Evolutionary conservation across 352 stramenopile genomes (phyloP).

Genomic region (Plasmopara muralis): DNA sequence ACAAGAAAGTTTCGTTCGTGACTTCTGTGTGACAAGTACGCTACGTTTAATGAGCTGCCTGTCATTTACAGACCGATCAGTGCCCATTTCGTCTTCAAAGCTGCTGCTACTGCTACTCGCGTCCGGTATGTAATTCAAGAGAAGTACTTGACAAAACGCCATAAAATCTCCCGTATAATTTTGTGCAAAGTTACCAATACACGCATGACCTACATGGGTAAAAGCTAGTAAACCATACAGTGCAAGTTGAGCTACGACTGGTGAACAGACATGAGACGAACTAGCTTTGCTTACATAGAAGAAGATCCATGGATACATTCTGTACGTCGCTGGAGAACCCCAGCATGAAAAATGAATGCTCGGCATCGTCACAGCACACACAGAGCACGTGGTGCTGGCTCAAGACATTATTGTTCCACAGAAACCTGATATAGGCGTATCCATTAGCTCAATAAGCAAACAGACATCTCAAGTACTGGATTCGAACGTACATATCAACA

Average conservation of each 20-base stretch:
- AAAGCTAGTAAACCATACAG: conserved; percentile 27
- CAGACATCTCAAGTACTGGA: not conserved
- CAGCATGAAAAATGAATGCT: conserved; percentile 48
- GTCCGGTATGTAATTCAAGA: conserved; percentile 36
- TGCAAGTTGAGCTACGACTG: conserved; percentile 1
- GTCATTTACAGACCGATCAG: conserved; percentile 6
- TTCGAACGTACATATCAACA: conserved; percentile 35
- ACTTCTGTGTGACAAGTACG: conserved; percentile 40
- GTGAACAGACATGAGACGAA: not conserved
- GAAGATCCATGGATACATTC: conserved; percentile 30
- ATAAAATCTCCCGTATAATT: not conserved
- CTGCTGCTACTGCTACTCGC: not conserved
- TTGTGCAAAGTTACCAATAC: conserved; percentile 28
- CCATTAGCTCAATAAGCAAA: conserved; percentile 1
- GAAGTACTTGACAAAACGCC: conserved; percentile 23
- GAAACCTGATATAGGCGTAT: conserved; percentile 12
- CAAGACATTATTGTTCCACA: conserved; percentile 17
- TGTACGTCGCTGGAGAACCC: conserved; percentile 28
- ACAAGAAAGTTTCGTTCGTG: conserved; percentile 27
- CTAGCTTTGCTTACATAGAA: conserved; percentile 32
- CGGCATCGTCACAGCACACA: conserved; percentile 38
- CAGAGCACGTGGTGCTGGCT: conserved; percentile 25
- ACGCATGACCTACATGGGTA: conserved; percentile 36
- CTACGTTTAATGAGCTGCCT: conserved; percentile 37
- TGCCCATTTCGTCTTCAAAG: not conserved